A percentile compares a stretch with the other conserved stretches of the same genome.
These are phyloP conservation scores for Clathrospora elynae DNA, from an alignment of 2,329 filamentous ascomycete species.

Conservation along the genomic window DNA sequence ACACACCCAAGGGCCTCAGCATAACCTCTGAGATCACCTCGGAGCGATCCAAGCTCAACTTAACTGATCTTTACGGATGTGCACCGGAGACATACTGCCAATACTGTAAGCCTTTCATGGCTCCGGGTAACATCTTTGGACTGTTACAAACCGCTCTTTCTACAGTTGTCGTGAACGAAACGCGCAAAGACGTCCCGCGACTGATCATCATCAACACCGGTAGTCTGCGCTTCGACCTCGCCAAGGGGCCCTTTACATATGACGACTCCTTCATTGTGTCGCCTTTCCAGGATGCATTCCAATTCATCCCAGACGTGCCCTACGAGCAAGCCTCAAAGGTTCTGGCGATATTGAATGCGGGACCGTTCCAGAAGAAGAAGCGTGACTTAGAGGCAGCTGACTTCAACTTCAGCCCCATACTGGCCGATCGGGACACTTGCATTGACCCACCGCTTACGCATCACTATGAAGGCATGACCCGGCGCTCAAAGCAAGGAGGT, in stretches of 20 bases:
- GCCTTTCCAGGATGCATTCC: conserved; percentile 60
- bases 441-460: conserved; percentile 53
- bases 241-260: conserved; percentile 66
- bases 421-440: conserved; percentile 54
- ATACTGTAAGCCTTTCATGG: conserved; percentile 59
- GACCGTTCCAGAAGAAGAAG: conserved; percentile 45
- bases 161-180: conserved; percentile 58
- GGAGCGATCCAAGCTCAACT: conserved; percentile 59
- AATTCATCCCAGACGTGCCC: conserved; percentile 60
- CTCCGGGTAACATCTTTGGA: conserved; percentile 60
- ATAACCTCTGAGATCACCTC: conserved; percentile 59
- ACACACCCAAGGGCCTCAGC: conserved; percentile 54
- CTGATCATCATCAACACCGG: conserved; percentile 67
- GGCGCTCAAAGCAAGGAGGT: conserved; percentile 43
- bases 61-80: conserved; percentile 64
- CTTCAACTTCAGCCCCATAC: conserved; percentile 46
- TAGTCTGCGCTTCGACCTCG: conserved; percentile 65
- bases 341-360: conserved; percentile 53
- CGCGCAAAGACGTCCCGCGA: conserved; percentile 57
- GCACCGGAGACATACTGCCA: conserved; percentile 65
- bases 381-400: conserved; percentile 37
- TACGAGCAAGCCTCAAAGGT: conserved; percentile 53
- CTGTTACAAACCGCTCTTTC: conserved; percentile 59
- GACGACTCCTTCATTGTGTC: conserved; percentile 61
- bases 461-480: conserved; percentile 26